phyloP scores from a whole-genome alignment of 345 rosid genomes.

The Pseudoturritis turrita region DNA sequence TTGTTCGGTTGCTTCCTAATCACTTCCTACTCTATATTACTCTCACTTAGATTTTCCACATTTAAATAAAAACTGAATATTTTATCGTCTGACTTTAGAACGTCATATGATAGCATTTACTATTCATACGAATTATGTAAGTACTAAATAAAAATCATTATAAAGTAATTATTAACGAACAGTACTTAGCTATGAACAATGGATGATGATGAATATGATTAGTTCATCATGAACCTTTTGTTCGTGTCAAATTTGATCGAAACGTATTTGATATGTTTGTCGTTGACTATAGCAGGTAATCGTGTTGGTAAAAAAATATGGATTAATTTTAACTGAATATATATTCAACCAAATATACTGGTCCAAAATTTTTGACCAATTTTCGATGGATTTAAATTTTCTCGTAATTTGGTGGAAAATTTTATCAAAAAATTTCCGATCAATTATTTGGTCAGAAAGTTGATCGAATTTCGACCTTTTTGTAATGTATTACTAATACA shows the following conservation, averaged over 20 bases:
- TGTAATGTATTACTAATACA: too few species aligned
- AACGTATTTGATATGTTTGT: neutral
- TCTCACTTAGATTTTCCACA: neutral
- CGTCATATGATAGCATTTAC: neutral
- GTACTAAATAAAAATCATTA: neutral
- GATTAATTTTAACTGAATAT: too few species aligned
- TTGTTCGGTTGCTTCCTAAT: conserved; percentile 30
- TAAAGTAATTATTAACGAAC: neutral
- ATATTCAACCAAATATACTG: too few species aligned
- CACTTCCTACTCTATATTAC: conserved; percentile 14
- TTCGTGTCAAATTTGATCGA: neutral
- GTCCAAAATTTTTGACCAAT: too few species aligned
- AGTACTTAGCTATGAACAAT: neutral
- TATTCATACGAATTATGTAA: neutral
- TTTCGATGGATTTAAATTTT: too few species aligned
- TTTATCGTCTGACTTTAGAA: too few species aligned
- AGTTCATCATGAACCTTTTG: conserved; percentile 3
- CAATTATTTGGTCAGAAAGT: too few species aligned
- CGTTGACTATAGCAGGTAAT: neutral
- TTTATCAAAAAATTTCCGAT: too few species aligned
- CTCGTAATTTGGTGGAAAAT: too few species aligned
- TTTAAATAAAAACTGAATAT: neutral
- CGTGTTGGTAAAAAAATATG: neutral
- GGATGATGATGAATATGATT: neutral
- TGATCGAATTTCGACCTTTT: too few species aligned